Conservation (phyloP, 352 stramenopile genomes). For the Aphanomyces astaci region DNA sequence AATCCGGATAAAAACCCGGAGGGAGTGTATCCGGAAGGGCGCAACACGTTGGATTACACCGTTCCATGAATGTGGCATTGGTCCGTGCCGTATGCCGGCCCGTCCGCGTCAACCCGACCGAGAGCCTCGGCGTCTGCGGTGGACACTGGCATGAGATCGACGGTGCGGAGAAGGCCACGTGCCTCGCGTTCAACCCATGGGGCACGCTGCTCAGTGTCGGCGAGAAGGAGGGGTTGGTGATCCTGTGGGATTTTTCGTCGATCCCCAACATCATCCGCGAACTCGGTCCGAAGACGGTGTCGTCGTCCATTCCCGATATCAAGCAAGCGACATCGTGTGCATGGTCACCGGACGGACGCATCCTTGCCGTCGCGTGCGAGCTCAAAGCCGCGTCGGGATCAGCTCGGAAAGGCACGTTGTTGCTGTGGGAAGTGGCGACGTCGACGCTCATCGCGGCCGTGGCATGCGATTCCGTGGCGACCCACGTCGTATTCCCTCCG, state of each 20-base stretch:
- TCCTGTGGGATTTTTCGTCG: conserved; percentile 74
- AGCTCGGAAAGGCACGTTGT: background rate
- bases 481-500: conserved; percentile 11
- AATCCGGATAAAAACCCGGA: conserved; percentile 16
- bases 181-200: conserved; percentile 51
- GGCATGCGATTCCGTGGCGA: conserved; percentile 18
- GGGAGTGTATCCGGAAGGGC: background rate
- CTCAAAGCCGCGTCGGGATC: conserved; percentile 1
- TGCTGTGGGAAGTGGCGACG: conserved; percentile 15
- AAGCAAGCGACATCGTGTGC: conserved; percentile 18
- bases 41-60: too few relatives aligned
- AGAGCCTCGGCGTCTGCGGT: conserved; percentile 18
- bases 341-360: conserved; percentile 14
- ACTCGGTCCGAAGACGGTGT: conserved; percentile 50
- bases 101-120: background rate
- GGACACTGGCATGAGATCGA: conserved; percentile 51
- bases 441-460: conserved; percentile 2
- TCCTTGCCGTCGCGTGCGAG: conserved; percentile 18
- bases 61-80: conserved; percentile 21
- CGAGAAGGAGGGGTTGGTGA: conserved; percentile 71
- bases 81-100: conserved; percentile 16
- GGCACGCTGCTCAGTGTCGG: conserved; percentile 63
- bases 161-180: conserved; percentile 67
- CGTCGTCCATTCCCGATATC: conserved; percentile 8
- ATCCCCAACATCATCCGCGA: conserved; percentile 71